These are phyloP conservation scores for Aspergillus coremiiformis DNA, from an alignment of 495 filamentous ascomycete genomes.

Conservation along the genomic window DNA sequence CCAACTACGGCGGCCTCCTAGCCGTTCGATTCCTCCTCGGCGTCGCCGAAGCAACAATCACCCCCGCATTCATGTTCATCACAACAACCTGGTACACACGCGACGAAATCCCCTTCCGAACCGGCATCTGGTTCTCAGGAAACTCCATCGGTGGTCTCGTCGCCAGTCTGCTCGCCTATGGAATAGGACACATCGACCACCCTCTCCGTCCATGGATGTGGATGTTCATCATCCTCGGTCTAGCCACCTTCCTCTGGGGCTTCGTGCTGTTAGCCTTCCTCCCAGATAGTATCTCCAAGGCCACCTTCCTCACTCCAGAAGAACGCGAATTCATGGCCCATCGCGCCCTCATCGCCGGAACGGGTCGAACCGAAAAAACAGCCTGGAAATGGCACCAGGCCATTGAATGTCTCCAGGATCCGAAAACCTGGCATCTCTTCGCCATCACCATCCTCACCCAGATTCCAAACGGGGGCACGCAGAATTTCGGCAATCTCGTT, in stretches of 20 bases:
- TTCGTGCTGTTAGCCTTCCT: constrained; percentile 47
- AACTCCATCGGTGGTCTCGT: constrained; percentile 51
- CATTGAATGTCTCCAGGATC: constrained; percentile 46
- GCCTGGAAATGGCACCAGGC: constrained; percentile 49
- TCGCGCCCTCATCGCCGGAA: constrained; percentile 35
- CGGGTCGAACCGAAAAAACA: constrained; percentile 45
- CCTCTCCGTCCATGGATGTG: constrained; percentile 45
- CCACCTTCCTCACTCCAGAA: constrained; percentile 48
- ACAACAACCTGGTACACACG: constrained; percentile 47
- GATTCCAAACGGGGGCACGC: constrained; percentile 39
- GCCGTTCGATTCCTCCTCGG: constrained; percentile 44
- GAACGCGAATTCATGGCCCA: constrained; percentile 50
- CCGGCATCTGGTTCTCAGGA: constrained; percentile 54
- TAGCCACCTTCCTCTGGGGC: constrained; percentile 48
- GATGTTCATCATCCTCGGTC: constrained; percentile 46
- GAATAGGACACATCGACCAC: constrained; percentile 45
- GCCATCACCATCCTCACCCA: constrained; percentile 48
- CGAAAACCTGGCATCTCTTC: constrained; percentile 54
- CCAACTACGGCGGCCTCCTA: constrained; percentile 29
- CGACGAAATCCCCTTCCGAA: constrained; percentile 51
- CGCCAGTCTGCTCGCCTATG: constrained; percentile 52
- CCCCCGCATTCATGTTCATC: constrained; percentile 33
- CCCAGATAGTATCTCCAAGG: constrained; percentile 54
- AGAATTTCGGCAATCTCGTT: constrained; percentile 41
- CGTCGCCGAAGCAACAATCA: constrained; percentile 45